phyloP scores from a whole-genome alignment of 805 yeast species.

The Spathaspora arborariae region DNA sequence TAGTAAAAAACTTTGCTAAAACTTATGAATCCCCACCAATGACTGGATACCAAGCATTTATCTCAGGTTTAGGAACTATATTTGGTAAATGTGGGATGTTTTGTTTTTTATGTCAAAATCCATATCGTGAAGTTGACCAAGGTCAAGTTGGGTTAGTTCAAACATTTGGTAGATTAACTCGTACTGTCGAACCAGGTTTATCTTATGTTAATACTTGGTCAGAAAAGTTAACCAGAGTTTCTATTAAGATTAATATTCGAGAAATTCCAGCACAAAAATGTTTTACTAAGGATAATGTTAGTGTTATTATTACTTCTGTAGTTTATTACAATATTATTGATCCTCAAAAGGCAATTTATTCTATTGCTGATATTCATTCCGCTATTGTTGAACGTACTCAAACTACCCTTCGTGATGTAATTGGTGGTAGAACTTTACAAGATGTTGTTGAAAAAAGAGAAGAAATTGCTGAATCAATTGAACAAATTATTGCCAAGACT shows the following conservation, averaged over 20 bases:
- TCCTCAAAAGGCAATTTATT: conserved; percentile 63
- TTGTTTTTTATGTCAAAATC: conserved; percentile 58
- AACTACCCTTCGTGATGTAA: conserved; percentile 68
- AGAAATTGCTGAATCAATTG: conserved; percentile 64
- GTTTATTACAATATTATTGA: conserved; percentile 63
- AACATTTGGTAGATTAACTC: conserved; percentile 60
- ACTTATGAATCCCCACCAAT: conserved; percentile 36
- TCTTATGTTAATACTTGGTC: conserved; percentile 61
- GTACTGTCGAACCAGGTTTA: conserved; percentile 68
- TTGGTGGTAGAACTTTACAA: conserved; percentile 62
- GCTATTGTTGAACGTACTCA: conserved; percentile 67
- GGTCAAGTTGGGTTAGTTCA: conserved; percentile 70
- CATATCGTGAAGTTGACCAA: conserved; percentile 57
- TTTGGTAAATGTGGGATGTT: conserved; percentile 53
- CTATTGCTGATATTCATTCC: conserved; percentile 48
- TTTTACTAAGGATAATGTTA: conserved; percentile 68
- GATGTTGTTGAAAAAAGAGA: conserved; percentile 73
- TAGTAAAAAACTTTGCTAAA: conserved; percentile 38
- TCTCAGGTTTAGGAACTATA: conserved; percentile 38
- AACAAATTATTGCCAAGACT: conserved; percentile 55
- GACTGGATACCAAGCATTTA: conserved; percentile 39
- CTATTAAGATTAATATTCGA: conserved; percentile 54
- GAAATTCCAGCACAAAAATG: conserved; percentile 68
- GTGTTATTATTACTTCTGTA: conserved; percentile 59
- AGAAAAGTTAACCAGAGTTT: conserved; percentile 49